These are phyloP conservation scores for Aspergillus luchuensis DNA, from an alignment of 2,329 filamentous ascomycete species.

Conservation along the genomic window DNA sequence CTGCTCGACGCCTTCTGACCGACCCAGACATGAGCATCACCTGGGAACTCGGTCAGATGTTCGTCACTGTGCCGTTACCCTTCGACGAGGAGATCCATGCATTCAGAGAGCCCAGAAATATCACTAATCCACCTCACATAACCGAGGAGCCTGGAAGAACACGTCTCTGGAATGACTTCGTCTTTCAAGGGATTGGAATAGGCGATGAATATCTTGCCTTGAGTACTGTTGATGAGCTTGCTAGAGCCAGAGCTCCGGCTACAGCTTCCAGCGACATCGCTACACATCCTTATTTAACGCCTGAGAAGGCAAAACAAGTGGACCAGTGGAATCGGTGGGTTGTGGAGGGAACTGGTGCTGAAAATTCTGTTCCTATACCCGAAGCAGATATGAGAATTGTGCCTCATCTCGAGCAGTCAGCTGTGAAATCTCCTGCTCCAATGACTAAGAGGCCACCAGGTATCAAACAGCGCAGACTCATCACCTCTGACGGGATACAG, in stretches of 20 bases:
- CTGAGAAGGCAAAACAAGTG: slow-evolving; percentile 33
- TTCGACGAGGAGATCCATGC: slow-evolving; percentile 20
- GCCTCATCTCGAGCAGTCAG: neutral
- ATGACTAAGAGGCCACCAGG: slow-evolving; percentile 18
- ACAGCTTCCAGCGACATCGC: slow-evolving; percentile 8
- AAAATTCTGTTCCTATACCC: neutral
- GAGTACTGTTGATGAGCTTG: slow-evolving; percentile 19
- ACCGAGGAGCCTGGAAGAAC: slow-evolving; percentile 27
- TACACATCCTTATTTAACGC: slow-evolving; percentile 28
- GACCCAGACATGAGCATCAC: slow-evolving; percentile 20
- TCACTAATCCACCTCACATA: slow-evolving; percentile 21
- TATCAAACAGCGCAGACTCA: slow-evolving; percentile 24
- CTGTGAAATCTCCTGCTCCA: neutral
- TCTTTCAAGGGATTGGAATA: slow-evolving; percentile 36
- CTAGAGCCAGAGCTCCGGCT: slow-evolving; percentile 2
- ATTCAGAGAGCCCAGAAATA: slow-evolving; percentile 19
- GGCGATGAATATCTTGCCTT: slow-evolving; percentile 23
- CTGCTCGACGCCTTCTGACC: slow-evolving; percentile 26
- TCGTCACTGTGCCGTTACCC: slow-evolving; percentile 23
- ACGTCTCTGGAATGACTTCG: slow-evolving; percentile 35
- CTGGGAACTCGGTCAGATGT: slow-evolving; percentile 25
- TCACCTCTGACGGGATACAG: neutral
- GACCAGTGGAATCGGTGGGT: slow-evolving; percentile 37
- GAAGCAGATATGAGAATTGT: neutral
- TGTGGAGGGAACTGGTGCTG: slow-evolving; percentile 25